Evolutionary conservation across 2,329 filamentous ascomycete species (phyloP).

Genomic region (Colletotrichum cordylinicola): DNA sequence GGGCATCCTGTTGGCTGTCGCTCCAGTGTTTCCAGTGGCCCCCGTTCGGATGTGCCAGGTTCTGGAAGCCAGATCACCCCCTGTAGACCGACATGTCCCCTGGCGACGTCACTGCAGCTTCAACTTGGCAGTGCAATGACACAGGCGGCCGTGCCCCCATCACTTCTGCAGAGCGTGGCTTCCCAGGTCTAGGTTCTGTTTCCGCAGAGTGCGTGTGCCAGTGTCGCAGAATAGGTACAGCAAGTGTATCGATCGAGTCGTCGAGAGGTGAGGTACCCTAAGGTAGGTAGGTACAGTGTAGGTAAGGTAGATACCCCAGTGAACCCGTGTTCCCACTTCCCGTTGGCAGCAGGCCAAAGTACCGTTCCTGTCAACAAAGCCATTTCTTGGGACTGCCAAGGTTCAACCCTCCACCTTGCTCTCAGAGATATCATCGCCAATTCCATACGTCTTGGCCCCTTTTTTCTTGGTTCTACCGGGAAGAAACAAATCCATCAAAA

Average conservation of each 20-base stretch:
- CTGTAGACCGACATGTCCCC: neutral
- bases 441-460: neutral
- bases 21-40: slow-evolving; percentile 14
- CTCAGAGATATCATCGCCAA: neutral
- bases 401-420: neutral
- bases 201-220: neutral
- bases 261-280: neutral
- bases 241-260: neutral
- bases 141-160: slow-evolving; percentile 11
- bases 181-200: neutral
- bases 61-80: neutral
- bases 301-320: neutral
- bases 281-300: neutral
- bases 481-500: neutral
- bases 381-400: neutral
- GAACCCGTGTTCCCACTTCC: neutral
- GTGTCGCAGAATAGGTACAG: neutral
- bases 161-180: neutral
- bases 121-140: slow-evolving; percentile 6
- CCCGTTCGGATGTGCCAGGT: neutral
- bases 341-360: neutral
- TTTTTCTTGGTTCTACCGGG: neutral
- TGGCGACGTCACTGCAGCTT: slow-evolving; percentile 15
- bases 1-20: neutral
- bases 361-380: neutral